Evolutionary conservation across 2,329 filamentous ascomycete genomes (phyloP), one percentile per base, ranked within the genome.

Genomic region (Neonectria hederae): DNA sequence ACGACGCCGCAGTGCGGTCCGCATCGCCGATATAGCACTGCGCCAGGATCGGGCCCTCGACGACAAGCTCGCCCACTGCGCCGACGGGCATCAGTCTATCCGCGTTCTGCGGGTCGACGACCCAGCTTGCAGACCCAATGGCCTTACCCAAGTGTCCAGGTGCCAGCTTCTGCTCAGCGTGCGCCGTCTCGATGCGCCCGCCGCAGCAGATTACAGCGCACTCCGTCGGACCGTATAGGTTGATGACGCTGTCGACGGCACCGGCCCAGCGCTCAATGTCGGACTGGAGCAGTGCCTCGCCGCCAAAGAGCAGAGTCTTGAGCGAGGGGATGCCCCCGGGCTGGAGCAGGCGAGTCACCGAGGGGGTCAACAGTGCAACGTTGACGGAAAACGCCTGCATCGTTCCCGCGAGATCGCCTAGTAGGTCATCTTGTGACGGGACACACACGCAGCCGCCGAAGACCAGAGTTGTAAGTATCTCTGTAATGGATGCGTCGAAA

Each of bases 401-500:
- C 11, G 53, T 30, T 9, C 10, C 10, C 3, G 43, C 32, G 3
- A 62, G 59, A 38, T 48, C 43, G 22, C 49, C 58, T 6, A 22
- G 59, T 7, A 58, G 0, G 22, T 65, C 54, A 8, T 59, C 13
- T 4, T 40, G 35, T 13, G 57, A 66, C 2, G 22, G 56, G 28
- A 65, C 61, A 22, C 62, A 66, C 1, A 66, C 32, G 5, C 53
- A 58, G 22, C 62, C 62, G 10, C 65, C 62, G 21, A 54, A 35
- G 28, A 59, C 28, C 4, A 67, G 38, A 30, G 51, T 62, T 5
- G 58, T 65, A 26, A 67, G 54, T 24, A 56, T 56, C 42, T 67
- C 65, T n/a, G 38, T 35, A 14, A 65, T 59, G 5, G 54, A 58
- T 9, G 54, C 53, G 28, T 67, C 62, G 32, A 65, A 67, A 19